A percentile compares a stretch with the other conserved stretches of the same genome.
These are phyloP conservation scores for Amorphotheca resinae DNA, from an alignment of 495 filamentous ascomycete genomes.

Conservation along the genomic window DNA sequence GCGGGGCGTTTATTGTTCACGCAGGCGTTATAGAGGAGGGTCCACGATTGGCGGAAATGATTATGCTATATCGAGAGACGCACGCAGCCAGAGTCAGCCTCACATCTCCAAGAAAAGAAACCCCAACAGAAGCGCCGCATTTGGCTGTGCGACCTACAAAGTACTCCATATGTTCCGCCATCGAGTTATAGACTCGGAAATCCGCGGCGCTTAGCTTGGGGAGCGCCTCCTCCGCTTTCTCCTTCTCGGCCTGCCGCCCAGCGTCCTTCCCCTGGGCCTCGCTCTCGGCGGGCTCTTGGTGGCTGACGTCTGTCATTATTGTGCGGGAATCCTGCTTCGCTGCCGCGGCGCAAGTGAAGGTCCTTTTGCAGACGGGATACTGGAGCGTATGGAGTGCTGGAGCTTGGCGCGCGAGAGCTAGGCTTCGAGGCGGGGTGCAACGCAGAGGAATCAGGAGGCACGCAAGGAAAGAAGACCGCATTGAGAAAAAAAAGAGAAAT, in stretches of 20 bases:
- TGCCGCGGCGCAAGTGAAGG: slow-evolving; percentile 11
- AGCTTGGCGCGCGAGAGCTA: neutral
- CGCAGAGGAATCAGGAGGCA: neutral
- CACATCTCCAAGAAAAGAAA: no score
- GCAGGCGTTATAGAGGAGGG: slow-evolving; percentile 49
- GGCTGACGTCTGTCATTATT: slow-evolving; percentile 12
- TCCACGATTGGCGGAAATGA: slow-evolving; percentile 66
- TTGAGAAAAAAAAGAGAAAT: neutral
- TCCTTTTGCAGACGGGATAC: slow-evolving; percentile 1
- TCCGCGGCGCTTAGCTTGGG: slow-evolving; percentile 15
- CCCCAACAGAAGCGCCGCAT: no score
- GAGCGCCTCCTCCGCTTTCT: slow-evolving; percentile 7
- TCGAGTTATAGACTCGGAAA: slow-evolving; percentile 10
- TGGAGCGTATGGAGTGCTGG: neutral
- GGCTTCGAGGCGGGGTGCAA: neutral
- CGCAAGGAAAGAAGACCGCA: neutral
- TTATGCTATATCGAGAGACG: slow-evolving; percentile 38
- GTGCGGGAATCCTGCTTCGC: slow-evolving; percentile 4
- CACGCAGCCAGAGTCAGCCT: neutral
- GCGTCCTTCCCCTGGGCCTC: slow-evolving; percentile 2
- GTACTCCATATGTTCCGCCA: slow-evolving; percentile 51
- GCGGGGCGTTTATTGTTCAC: slow-evolving; percentile 37
- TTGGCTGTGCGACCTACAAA: slow-evolving; percentile 54
- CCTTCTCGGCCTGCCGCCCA: slow-evolving; percentile 3
- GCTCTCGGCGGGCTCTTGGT: slow-evolving; percentile 1